phyloP scores from a whole-genome alignment of 352 stramenopile genomes.

The Globisporangium rhizosaccharum region DNA sequence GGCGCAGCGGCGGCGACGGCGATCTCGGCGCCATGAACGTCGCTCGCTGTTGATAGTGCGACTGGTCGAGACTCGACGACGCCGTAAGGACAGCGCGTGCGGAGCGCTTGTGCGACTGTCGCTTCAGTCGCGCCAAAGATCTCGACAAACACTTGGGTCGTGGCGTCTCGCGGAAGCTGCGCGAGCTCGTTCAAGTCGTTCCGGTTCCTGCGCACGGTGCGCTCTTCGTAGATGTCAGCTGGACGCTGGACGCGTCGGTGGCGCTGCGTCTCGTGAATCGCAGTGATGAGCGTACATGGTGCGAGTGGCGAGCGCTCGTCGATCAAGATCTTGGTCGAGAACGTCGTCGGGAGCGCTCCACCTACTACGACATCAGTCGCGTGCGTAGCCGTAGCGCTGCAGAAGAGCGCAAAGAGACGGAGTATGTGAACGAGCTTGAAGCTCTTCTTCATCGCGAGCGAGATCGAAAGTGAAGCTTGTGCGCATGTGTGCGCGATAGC shows the following conservation, averaged over 20 bases:
- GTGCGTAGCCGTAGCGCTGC: background rate
- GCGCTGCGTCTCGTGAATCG: slow-evolving; percentile 7
- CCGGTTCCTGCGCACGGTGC: slow-evolving; percentile 7
- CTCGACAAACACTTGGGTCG: slow-evolving; percentile 13
- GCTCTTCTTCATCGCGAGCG: background rate
- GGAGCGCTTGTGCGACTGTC: background rate
- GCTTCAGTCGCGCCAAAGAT: slow-evolving; percentile 7
- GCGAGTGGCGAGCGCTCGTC: background rate
- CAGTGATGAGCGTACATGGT: slow-evolving; percentile 3
- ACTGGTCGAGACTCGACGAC: slow-evolving; percentile 1
- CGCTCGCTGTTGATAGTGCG: background rate
- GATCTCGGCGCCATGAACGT: too few species aligned
- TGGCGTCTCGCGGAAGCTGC: background rate
- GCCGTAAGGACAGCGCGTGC: slow-evolving; percentile 7
- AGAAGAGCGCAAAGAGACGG: background rate
- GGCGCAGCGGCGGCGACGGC: background rate
- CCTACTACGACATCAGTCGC: background rate
- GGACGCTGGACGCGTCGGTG: slow-evolving; percentile 6
- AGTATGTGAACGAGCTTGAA: background rate
- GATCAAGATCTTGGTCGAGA: slow-evolving; percentile 10
- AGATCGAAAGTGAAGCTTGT: background rate
- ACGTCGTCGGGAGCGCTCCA: background rate
- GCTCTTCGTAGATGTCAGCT: slow-evolving; percentile 8
- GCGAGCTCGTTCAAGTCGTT: slow-evolving; percentile 5
- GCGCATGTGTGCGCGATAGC: too few species aligned